Evolutionary conservation across 2,329 filamentous ascomycete genomes (phyloP).

Genomic region (Cordyceps tenuipes): DNA sequence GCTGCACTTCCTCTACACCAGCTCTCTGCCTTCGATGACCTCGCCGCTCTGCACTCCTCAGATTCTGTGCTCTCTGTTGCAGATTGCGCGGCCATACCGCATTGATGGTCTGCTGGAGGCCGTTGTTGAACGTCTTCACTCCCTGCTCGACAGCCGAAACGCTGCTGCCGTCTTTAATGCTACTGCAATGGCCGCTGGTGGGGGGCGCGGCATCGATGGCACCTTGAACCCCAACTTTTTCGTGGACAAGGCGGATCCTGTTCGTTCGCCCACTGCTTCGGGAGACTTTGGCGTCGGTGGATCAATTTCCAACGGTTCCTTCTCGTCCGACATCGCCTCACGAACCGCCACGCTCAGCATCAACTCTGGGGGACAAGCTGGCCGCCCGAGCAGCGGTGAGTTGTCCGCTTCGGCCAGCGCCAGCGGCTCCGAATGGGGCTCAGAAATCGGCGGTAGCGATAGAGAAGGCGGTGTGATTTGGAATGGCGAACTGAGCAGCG

Average conservation of each 20-base stretch:
- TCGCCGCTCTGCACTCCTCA: conserved; percentile 85
- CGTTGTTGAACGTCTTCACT: conserved; percentile 82
- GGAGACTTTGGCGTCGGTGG: conserved; percentile 27
- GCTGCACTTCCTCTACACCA: conserved; percentile 90
- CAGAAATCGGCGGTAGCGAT: conserved; percentile 42
- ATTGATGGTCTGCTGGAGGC: conserved; percentile 89
- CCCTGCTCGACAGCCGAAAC: conserved; percentile 83
- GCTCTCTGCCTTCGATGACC: conserved; percentile 66
- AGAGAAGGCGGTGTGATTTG: conserved; percentile 51
- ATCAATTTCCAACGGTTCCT: conserved; percentile 22
- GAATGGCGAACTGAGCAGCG: conserved; percentile 73
- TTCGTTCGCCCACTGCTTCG: conserved; percentile 26
- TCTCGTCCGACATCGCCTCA: conserved; percentile 23
- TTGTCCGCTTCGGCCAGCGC: conserved; percentile 42
- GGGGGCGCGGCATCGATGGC: conserved; percentile 73
- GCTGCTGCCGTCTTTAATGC: conserved; percentile 97
- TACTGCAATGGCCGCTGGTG: conserved; percentile 93
- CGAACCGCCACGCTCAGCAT: conserved; percentile 37
- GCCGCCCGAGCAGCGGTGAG: conserved; percentile 37
- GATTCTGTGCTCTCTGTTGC: conserved; percentile 88
- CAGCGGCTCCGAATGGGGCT: conserved; percentile 49
- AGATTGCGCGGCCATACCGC: conserved; percentile 87
- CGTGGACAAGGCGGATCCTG: conserved; percentile 39
- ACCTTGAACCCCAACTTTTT: conserved; percentile 56
- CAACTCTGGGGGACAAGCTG: conserved; percentile 33